Evolutionary conservation across 805 yeast species (phyloP), one percentile per base, ranked within the genome.

Genomic region (Saccharomycopsis babjevae): DNA sequence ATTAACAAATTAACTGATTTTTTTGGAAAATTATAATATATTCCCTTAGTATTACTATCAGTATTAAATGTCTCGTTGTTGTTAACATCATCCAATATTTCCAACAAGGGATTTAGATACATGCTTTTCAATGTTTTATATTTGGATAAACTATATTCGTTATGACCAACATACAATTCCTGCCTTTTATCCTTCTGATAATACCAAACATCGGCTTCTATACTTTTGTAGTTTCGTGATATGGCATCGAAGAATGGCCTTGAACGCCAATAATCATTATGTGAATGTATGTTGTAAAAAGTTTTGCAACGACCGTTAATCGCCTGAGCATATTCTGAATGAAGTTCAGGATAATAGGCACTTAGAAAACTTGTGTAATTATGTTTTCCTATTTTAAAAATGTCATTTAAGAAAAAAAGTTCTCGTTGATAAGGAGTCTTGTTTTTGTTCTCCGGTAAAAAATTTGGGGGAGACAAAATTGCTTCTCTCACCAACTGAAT

Each of bases 191-290:
- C 34, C 10, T 20, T 36, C 32, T 25, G 43, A n/a, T 42, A 18
- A 56, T 71, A 71, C 88, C 86, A 84, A 11, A 84, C 78, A 67
- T 85, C 91, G 20, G 85, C 85, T 70, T 85, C 91, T 1, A 85
- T 75, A 59, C 86, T 80, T 54, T 75, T 74, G 38, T 80, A 76
- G 1, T 89, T 89, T 34, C 68, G 65, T 6, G 68, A 66, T 16
- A 77, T 69, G 0, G 89, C 89, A 62, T 83, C 85, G 58, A 80
- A 76, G 3, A 85, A 72, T 0, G 89, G 89, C 4, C 72, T 66
- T 2, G 67, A 62, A 66, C 89, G 73, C 85, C 86, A 82, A 69
- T 85, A 86, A 68, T 85, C 90, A 67, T 85, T 85, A 68, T 85
- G 90, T 0, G 88, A 83, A 68, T 85, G 90, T 25, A 84, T 73